phyloP scores from a whole-genome alignment of 108 stramenopile genomes.

The Skeletonema costatum region DNA sequence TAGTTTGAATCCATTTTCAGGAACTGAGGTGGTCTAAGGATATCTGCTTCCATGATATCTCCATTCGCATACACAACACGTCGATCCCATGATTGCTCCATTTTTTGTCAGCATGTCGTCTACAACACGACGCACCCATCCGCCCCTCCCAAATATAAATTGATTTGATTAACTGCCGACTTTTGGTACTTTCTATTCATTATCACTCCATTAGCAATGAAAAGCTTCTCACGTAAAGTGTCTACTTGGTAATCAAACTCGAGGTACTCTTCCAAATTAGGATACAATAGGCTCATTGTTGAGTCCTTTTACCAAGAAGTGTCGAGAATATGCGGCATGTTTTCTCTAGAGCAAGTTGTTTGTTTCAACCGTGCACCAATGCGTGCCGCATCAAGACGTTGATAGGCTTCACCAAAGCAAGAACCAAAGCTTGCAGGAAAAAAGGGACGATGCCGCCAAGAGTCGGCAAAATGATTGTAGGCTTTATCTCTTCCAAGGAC shows the following conservation, averaged over 20 bases:
- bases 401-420: too few species aligned
- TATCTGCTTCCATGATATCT: not conserved
- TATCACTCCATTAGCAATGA: not conserved
- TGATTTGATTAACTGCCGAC: not conserved
- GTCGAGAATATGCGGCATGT: not conserved
- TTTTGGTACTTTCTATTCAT: not conserved
- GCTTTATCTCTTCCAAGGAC: not conserved
- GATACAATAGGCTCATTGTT: not conserved
- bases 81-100: not conserved
- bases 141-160: not conserved
- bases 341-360: constrained; percentile 1
- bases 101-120: not conserved
- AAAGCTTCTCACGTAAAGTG: not conserved
- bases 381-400: too few species aligned
- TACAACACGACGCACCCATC: not conserved
- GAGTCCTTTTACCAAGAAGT: not conserved
- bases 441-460: not conserved
- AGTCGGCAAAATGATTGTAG: not conserved
- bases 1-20: not conserved
- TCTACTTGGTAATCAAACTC: not conserved
- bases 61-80: too few species aligned
- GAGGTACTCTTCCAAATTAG: not conserved
- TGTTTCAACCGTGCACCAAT: not conserved
- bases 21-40: not conserved
- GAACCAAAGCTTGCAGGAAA: too few species aligned